phyloP scores from a whole-genome alignment of 768 basidiomycete species.

The Kockovaella imperatae region DNA sequence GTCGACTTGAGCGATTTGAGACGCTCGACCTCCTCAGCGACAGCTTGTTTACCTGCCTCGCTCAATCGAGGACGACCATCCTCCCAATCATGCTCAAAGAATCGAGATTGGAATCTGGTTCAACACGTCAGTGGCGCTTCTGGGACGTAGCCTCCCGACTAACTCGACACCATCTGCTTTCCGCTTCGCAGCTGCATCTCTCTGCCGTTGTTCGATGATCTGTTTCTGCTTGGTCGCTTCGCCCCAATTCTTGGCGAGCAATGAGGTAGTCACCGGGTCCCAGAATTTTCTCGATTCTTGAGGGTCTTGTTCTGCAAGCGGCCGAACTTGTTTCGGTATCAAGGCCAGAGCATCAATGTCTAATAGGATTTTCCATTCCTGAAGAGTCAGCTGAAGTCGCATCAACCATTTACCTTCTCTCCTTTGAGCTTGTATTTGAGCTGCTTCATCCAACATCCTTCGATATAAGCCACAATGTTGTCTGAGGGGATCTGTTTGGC shows the following conservation, averaged over 20 bases:
- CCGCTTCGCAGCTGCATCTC: conserved; percentile 78
- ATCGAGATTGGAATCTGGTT: conserved; percentile 59
- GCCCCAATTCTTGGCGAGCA: conserved; percentile 69
- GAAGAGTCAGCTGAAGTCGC: conserved; percentile 8
- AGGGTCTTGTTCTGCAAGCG: conserved; percentile 67
- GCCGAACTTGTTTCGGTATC: conserved; percentile 77
- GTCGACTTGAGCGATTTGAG: no score
- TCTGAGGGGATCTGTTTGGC: conserved; percentile 82
- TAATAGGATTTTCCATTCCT: conserved; percentile 62
- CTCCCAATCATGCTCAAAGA: conserved; percentile 64
- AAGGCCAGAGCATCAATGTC: conserved; percentile 64
- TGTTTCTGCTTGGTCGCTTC: conserved; percentile 91
- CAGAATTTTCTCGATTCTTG: conserved; percentile 81
- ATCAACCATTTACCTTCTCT: conserved; percentile 43
- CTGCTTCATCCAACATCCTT: conserved; percentile 77
- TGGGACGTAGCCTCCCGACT: conserved; percentile 45
- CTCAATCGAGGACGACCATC: conserved; percentile 65
- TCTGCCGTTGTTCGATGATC: conserved; percentile 79
- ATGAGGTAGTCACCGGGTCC: conserved; percentile 58
- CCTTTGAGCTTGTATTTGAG: conserved; percentile 64
- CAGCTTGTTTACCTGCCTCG: conserved; percentile 58
- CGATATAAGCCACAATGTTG: conserved; percentile 68
- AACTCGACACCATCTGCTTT: conserved; percentile 71
- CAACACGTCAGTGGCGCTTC: neutral
- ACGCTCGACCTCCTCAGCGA: conserved; percentile 58